Evolutionary conservation across 805 yeast genomes (phyloP).

Genomic region (Debaryomyces maramus): DNA sequence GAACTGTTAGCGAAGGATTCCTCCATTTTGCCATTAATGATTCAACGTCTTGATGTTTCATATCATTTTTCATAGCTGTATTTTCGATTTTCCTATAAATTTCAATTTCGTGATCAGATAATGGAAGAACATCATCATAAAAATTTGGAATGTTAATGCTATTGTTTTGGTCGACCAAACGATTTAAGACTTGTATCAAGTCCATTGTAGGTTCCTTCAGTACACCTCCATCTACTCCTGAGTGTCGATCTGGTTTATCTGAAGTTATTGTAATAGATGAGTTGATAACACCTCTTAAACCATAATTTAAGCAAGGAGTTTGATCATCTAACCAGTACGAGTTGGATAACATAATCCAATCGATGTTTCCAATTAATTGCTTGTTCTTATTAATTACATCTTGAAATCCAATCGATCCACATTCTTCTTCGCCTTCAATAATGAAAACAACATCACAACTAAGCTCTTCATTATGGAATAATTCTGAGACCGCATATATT

Average conservation of each 20-base stretch:
- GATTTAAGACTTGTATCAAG: conserved; percentile 67
- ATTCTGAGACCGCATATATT: conserved; percentile 79
- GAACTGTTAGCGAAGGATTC: conserved; percentile 84
- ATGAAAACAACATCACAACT: conserved; percentile 75
- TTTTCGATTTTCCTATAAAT: conserved; percentile 62
- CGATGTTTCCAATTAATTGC: conserved; percentile 58
- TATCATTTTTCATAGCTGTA: conserved; percentile 25
- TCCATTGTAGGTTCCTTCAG: conserved; percentile 88
- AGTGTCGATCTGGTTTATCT: conserved; percentile 85
- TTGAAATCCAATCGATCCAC: conserved; percentile 85
- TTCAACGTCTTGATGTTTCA: conserved; percentile 36
- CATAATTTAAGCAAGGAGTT: conserved; percentile 91
- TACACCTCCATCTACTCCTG: conserved; percentile 96
- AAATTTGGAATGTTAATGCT: conserved; percentile 66
- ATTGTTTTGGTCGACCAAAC: conserved; percentile 51
- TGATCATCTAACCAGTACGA: conserved; percentile 92
- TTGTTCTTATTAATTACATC: conserved; percentile 56
- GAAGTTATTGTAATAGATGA: conserved; percentile 69
- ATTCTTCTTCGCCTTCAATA: conserved; percentile 94
- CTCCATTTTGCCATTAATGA: conserved; percentile 83
- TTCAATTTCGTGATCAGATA: conserved; percentile 56
- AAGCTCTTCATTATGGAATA: conserved; percentile 51
- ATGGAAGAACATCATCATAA: conserved; percentile 61
- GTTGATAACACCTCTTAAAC: conserved; percentile 87
- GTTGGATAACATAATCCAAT: conserved; percentile 87